Evolutionary conservation across 2,329 filamentous ascomycete species (phyloP), one percentile per base, ranked within the genome.

Genomic region (Hypoxylon sp.): DNA sequence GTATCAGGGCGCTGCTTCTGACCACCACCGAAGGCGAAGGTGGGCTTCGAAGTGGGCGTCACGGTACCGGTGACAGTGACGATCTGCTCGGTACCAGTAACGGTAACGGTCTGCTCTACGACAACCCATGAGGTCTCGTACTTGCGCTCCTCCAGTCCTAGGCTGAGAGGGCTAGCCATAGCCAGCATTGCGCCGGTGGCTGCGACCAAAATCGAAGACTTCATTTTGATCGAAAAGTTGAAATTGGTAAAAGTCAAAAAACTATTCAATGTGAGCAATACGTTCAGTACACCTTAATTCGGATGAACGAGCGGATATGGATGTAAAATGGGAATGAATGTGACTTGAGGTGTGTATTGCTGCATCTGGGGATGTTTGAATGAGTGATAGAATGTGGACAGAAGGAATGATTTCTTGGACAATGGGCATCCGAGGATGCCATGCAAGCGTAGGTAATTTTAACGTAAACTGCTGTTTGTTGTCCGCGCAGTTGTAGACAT

Each of bases 201-300:
- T 43, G 72, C 71, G 68, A 80, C 53, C 44, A 79, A 55, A 56
- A 74, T 72, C 32, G 79, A 79, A 55, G 74, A 77, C 74, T 74
- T 79, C 79, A 81, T 81, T 59, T 75, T 79, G 74, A 59, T 67
- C 13, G 61, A 43, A 8, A 52, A 59, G 26, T 46, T 15, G 19
- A 44, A 60, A 30, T 59, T 48, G 28, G 46, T 59, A 32, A 39
- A 59, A 52, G 59, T 54, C 19, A 39, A 60, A 62, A 55, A 63
- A 55, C 50, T 60, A 15, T 62, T 64, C 32, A 48, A 48, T 52
- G 54, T 65, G 39, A 67, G 66, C 56, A 50, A 50, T 48, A 20
- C 34, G 37, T 48, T 43, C 20, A 39, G 11, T 46, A 56, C 30
- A 48, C 17, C 34, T n/a, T 13, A 52, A 34, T 17, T 7, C 44